Evolutionary conservation across 2,329 filamentous ascomycete species (phyloP).

Genomic region (Claviceps fusiformis): DNA sequence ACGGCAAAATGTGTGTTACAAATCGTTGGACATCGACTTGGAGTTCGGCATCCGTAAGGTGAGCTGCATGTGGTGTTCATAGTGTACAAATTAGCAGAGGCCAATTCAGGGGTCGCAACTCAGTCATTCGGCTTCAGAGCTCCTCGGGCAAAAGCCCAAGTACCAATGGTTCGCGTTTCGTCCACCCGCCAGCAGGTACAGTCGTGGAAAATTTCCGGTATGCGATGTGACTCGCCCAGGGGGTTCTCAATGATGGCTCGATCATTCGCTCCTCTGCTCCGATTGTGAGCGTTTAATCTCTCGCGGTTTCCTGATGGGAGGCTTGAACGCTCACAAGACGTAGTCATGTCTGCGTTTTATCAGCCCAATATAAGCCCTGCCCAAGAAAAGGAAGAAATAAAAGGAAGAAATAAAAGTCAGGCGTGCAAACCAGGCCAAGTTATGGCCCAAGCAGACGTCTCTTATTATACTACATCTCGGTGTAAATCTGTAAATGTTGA

Average conservation of each 20-base stretch:
- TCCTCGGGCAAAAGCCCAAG: background rate
- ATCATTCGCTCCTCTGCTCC: slow-evolving; percentile 18
- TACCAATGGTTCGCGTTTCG: background rate
- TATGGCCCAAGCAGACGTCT: background rate
- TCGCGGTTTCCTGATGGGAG: slow-evolving; percentile 5
- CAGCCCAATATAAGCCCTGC: background rate
- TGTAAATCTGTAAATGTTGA: too few relatives aligned
- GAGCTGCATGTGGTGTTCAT: slow-evolving; percentile 14
- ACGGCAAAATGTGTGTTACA: slow-evolving; percentile 14
- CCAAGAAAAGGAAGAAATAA: too few relatives aligned
- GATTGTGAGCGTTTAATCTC: slow-evolving; percentile 11
- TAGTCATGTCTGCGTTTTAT: slow-evolving; percentile 3
- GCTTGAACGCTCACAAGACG: slow-evolving; percentile 1
- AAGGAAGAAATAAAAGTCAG: background rate
- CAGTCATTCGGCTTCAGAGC: background rate
- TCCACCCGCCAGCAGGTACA: background rate
- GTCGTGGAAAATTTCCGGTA: background rate
- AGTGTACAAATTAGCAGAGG: background rate
- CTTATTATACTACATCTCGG: background rate
- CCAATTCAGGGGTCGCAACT: background rate
- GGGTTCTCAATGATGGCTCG: slow-evolving; percentile 25
- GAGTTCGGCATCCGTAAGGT: slow-evolving; percentile 24
- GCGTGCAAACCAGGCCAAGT: background rate
- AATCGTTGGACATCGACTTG: slow-evolving; percentile 22
- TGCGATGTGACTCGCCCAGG: slow-evolving; percentile 11